phyloP scores from a whole-genome alignment of 768 basidiomycete species.

The Porpolomopsis calyptriformis region DNA sequence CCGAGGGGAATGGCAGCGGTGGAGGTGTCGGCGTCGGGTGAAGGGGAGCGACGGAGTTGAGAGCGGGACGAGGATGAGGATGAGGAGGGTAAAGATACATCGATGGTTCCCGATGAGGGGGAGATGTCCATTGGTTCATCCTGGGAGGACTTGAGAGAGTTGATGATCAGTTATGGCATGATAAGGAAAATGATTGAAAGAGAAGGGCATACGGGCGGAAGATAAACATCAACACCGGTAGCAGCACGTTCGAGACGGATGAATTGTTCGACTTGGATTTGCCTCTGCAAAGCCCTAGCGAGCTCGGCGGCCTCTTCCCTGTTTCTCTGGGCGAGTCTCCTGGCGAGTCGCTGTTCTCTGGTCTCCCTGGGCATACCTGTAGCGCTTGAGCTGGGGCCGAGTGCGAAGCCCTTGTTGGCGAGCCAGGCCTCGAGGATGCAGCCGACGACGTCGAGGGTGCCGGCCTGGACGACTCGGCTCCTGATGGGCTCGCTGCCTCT shows the following conservation, averaged over 20 bases:
- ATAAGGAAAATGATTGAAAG: slow-evolving; percentile 1
- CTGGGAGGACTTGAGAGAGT: slow-evolving; percentile 2
- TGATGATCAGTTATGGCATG: background rate
- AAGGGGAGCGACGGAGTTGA: slow-evolving; percentile 27
- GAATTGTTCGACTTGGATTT: slow-evolving; percentile 29
- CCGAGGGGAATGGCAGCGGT: slow-evolving; percentile 48
- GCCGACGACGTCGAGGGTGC: slow-evolving; percentile 86
- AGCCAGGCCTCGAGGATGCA: slow-evolving; percentile 92
- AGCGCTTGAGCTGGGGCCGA: slow-evolving; percentile 70
- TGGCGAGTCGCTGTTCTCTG: slow-evolving; percentile 57
- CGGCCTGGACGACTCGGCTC: slow-evolving; percentile 87
- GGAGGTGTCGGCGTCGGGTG: slow-evolving; percentile 48
- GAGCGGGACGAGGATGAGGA: slow-evolving; percentile 11
- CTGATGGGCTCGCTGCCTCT: slow-evolving; percentile 88
- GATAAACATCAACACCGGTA: background rate
- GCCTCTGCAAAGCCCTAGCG: slow-evolving; percentile 46
- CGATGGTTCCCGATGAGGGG: slow-evolving; percentile 8
- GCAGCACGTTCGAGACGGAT: background rate
- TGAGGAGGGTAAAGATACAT: slow-evolving; percentile 14
- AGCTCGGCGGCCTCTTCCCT: slow-evolving; percentile 51
- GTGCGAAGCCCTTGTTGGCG: slow-evolving; percentile 76
- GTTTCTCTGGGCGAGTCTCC: slow-evolving; percentile 49
- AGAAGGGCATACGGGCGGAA: slow-evolving; percentile 10
- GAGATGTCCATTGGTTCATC: slow-evolving; percentile 23
- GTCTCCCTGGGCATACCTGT: slow-evolving; percentile 67